phyloP scores from a whole-genome alignment of 2,329 filamentous ascomycete genomes.

The Fonsecaea pedrosoi region DNA sequence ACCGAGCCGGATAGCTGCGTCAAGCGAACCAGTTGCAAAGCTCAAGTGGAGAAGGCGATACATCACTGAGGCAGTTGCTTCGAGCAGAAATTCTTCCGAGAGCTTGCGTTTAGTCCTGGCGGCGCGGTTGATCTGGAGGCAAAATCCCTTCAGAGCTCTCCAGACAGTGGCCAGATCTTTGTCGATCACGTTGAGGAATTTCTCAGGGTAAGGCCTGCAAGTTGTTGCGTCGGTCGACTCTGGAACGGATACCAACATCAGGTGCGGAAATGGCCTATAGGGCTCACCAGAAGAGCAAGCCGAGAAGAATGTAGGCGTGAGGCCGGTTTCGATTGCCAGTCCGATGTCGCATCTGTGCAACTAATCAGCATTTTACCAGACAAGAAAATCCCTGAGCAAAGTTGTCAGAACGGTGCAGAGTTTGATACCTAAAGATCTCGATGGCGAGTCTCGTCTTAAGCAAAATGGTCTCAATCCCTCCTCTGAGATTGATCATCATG shows the following conservation, averaged over 20 bases:
- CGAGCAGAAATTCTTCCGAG: conserved; percentile 37
- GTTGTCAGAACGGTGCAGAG: background rate
- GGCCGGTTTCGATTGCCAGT: conserved; percentile 39
- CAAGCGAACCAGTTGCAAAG: conserved; percentile 40
- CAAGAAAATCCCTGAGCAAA: background rate
- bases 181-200: conserved; percentile 30
- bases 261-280: conserved; percentile 2
- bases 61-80: conserved; percentile 50
- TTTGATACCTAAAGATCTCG: conserved; percentile 45
- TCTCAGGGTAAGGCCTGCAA: background rate
- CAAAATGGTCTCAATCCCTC: conserved; percentile 45
- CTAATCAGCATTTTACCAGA: background rate
- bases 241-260: background rate
- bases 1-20: conserved; percentile 51
- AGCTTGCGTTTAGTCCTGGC: conserved; percentile 37
- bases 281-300: conserved; percentile 19
- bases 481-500: conserved; percentile 49
- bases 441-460: conserved; percentile 46
- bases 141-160: conserved; percentile 36
- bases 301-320: conserved; percentile 41
- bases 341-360: conserved; percentile 41
- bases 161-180: conserved; percentile 39
- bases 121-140: conserved; percentile 41
- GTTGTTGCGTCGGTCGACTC: background rate
- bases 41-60: conserved; percentile 51